Conservation (phyloP, 805 yeast genomes). For the Pichia manshurica region DNA sequence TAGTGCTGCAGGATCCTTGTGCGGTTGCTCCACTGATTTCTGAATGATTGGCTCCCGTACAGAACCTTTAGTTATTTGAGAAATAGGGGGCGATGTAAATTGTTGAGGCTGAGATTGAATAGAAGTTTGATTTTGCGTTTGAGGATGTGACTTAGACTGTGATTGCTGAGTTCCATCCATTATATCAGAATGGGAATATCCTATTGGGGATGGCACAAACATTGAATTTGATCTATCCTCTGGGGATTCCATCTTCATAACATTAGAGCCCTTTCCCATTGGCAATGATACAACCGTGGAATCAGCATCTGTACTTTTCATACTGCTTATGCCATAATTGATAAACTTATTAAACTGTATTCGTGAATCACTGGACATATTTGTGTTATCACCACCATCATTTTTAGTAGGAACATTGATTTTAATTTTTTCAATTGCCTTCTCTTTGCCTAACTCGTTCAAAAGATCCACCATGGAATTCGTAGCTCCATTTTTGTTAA, state of each 20-base stretch:
- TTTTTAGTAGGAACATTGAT: slow-evolving; percentile 18
- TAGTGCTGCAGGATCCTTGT: background rate
- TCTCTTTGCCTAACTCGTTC: slow-evolving; percentile 50
- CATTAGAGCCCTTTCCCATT: background rate
- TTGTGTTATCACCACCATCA: slow-evolving; percentile 25
- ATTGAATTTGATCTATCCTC: slow-evolving; percentile 1
- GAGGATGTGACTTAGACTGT: background rate
- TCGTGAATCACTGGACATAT: slow-evolving; percentile 24
- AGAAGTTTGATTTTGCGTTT: too few relatives aligned
- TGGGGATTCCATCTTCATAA: background rate
- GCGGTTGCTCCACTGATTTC: too few relatives aligned
- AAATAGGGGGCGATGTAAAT: background rate
- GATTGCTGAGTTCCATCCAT: slow-evolving; percentile 4
- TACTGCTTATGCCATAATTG: background rate
- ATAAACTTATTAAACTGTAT: slow-evolving; percentile 28
- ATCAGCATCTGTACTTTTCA: background rate
- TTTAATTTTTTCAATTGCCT: slow-evolving; percentile 34
- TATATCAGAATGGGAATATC: slow-evolving; percentile 19
- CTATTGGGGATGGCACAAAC: slow-evolving; percentile 30
- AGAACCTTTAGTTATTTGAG: too few relatives aligned
- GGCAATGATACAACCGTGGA: background rate
- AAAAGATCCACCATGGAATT: slow-evolving; percentile 48
- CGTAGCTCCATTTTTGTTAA: slow-evolving; percentile 45
- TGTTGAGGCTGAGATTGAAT: background rate
- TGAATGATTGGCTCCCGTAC: too few relatives aligned